A percentile compares a stretch with the other conserved stretches of the same genome.
Evolutionary conservation across 2,329 filamentous ascomycete species (phyloP).

Genomic region (Albophoma yamanashiensis): DNA sequence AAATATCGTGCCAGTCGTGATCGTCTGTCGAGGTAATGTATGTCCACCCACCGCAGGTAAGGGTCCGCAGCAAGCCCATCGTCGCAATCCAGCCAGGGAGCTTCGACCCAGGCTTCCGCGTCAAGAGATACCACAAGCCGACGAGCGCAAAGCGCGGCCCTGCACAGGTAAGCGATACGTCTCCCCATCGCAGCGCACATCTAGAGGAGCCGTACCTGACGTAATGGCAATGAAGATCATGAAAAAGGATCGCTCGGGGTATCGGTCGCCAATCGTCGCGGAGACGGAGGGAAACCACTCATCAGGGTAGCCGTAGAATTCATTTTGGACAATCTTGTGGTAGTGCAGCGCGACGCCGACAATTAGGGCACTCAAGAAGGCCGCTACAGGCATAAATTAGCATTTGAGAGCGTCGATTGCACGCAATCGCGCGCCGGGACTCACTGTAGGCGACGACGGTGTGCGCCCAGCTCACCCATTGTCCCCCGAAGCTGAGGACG

Average conservation of each 20-base stretch:
- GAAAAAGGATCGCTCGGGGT: constrained; percentile 93
- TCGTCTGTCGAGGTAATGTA: constrained; percentile 98
- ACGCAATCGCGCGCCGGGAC: constrained; percentile 14
- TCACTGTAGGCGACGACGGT: constrained; percentile 72
- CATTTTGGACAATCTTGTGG: constrained; percentile 94
- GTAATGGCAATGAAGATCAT: constrained; percentile 96
- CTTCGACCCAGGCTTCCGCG: constrained; percentile 59
- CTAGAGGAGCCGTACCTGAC: constrained; percentile 48
- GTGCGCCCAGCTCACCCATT: constrained; percentile 85
- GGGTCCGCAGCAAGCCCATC: constrained; percentile 74
- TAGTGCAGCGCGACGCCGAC: constrained; percentile 80
- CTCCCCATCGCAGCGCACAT: not conserved
- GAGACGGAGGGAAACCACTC: constrained; percentile 98
- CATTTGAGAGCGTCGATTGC: not conserved
- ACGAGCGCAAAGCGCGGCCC: constrained; percentile 87
- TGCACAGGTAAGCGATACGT: constrained; percentile 18
- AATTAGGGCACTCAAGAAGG: constrained; percentile 77
- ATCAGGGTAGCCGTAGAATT: constrained; percentile 86
- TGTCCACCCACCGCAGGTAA: constrained; percentile 96
- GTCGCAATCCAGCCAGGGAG: constrained; percentile 74
- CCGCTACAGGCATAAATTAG: constrained; percentile 38
- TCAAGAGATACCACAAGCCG: constrained; percentile 84
- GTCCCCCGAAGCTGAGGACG: constrained; percentile 61
- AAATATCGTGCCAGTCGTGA: constrained; percentile 97
- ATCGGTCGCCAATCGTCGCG: constrained; percentile 92